Conservation (phyloP, 139 green algal genomes). For the Pleodorina starrii region DNA sequence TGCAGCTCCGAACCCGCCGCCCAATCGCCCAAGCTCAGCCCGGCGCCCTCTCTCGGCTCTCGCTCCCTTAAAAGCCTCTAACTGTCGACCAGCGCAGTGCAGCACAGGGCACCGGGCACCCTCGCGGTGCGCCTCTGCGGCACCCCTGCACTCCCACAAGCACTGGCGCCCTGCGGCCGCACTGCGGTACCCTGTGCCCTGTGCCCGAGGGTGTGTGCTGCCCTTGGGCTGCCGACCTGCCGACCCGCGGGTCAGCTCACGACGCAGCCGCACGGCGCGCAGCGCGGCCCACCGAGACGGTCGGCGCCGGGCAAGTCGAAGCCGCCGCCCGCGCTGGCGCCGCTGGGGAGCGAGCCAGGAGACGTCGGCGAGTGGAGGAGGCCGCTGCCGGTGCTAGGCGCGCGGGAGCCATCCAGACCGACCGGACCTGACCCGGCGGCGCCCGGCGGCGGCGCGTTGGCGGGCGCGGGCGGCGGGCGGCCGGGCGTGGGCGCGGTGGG, state of each 20-base stretch:
- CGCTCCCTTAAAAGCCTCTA: too few species aligned
- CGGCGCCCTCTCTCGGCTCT: too few species aligned
- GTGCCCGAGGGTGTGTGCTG: background rate
- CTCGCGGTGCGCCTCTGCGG: too few species aligned
- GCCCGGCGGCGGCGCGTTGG: background rate
- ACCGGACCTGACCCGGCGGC: background rate
- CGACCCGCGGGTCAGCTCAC: background rate
- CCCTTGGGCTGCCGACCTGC: background rate
- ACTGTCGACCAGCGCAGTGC: too few species aligned
- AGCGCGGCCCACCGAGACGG: background rate
- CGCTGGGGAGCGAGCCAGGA: background rate
- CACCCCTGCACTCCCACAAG: background rate
- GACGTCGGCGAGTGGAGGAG: background rate
- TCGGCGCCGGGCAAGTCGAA: background rate
- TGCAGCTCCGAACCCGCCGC: too few species aligned
- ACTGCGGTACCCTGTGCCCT: background rate
- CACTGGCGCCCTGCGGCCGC: background rate
- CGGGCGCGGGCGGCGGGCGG: background rate
- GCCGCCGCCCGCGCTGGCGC: background rate
- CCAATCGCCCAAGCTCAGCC: too few species aligned
- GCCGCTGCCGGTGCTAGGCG: background rate
- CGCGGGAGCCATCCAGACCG: background rate
- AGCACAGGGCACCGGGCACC: too few species aligned
- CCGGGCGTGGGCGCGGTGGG: conserved; percentile 28
- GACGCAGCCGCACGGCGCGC: background rate